Evolutionary conservation across 192 early-diverging fungal genomes (phyloP).

Genomic region (Umbelopsis vinacea): DNA sequence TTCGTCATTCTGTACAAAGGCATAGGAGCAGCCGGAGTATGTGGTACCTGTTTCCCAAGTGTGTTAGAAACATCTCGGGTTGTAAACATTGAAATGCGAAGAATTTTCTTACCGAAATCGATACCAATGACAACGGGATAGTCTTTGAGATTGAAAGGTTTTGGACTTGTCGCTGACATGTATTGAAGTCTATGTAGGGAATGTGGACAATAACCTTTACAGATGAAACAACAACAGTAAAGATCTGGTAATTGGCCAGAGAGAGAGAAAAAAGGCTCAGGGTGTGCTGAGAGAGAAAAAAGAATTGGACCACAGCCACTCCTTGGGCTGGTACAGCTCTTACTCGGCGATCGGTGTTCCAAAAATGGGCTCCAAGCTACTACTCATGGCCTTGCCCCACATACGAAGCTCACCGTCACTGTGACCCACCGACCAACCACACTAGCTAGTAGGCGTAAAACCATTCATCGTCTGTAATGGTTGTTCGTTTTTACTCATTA

Average conservation of each 20-base stretch:
- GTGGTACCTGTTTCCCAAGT: constrained; percentile 49
- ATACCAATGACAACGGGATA: constrained; percentile 46
- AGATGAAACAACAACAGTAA: background rate
- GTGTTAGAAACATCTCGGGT: constrained; percentile 10
- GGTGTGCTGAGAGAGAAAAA: constrained; percentile 15
- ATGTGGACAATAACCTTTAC: background rate
- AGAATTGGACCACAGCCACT: constrained; percentile 23
- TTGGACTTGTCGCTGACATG: constrained; percentile 27
- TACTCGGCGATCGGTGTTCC: background rate
- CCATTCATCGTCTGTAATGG: too few relatives aligned
- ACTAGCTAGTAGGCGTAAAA: too few relatives aligned
- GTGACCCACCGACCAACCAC: too few relatives aligned
- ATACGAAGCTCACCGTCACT: too few relatives aligned
- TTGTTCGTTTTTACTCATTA: too few relatives aligned
- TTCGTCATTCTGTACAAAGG: constrained; percentile 54
- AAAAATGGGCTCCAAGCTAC: background rate
- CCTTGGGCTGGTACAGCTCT: constrained; percentile 10
- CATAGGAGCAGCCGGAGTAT: constrained; percentile 53
- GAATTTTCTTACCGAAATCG: constrained; percentile 39
- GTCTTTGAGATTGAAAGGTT: constrained; percentile 33
- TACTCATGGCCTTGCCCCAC: background rate
- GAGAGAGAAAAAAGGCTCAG: constrained; percentile 5
- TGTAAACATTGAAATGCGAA: background rate
- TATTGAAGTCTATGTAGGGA: background rate
- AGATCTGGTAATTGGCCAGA: background rate